Percentiles rank a stretch among this genome's conserved stretches.
Conservation (phyloP, 352 stramenopile species). For the Aphanomyces euteiches region DNA sequence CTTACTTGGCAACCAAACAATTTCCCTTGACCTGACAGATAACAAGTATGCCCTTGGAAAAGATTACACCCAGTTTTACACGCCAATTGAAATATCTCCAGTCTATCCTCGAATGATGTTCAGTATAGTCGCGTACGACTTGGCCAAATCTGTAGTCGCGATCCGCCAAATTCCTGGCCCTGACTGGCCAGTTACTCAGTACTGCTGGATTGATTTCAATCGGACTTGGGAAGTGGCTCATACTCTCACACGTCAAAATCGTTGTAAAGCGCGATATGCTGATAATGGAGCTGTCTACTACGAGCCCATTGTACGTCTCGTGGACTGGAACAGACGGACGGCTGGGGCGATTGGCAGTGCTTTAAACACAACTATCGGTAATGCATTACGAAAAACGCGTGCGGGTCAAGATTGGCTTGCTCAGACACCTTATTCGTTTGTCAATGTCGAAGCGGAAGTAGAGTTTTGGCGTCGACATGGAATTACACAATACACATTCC, state of each 20-base stretch:
- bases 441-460: not conserved
- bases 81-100: not conserved
- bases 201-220: conserved; percentile 26
- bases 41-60: not conserved
- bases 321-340: not conserved
- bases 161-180: not conserved
- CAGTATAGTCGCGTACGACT: not conserved
- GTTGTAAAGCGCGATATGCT: conserved; percentile 5
- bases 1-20: not conserved
- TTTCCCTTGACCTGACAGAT: not conserved
- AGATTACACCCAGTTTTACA: conserved; percentile 8
- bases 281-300: conserved; percentile 15
- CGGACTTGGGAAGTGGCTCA: conserved; percentile 24
- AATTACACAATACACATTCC: not conserved
- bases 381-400: not conserved
- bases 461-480: not conserved
- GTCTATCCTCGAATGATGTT: not conserved
- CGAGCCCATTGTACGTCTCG: conserved; percentile 1
- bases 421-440: not conserved
- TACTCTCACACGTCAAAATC: not conserved
- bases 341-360: not conserved
- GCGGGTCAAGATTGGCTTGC: not conserved
- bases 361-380: not conserved
- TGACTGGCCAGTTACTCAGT: not conserved
- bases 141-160: not conserved